Percentiles rank a stretch among this genome's conserved stretches.
Conservation (phyloP, 305 asterid species). For the Fraxinus platypoda region DNA sequence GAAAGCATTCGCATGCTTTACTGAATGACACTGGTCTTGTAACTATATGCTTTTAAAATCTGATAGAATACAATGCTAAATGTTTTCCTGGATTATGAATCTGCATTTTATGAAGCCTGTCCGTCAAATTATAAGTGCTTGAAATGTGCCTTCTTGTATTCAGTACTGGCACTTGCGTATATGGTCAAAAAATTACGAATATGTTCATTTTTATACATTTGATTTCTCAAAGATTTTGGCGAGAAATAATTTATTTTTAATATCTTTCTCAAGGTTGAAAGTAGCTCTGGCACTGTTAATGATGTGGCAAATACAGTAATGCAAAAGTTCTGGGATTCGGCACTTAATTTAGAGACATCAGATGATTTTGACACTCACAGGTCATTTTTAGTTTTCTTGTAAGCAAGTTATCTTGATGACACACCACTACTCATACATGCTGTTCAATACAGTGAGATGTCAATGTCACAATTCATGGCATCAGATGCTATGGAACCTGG, state of each 20-base stretch:
- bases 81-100: not conserved
- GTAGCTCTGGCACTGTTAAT: slow-evolving; percentile 65
- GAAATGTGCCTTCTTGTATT: not conserved
- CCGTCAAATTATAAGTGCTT: slow-evolving; percentile 3
- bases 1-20: not conserved
- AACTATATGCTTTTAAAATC: not conserved
- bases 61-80: not conserved
- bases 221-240: slow-evolving; percentile 5
- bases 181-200: slow-evolving; percentile 5
- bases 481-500: slow-evolving; percentile 63
- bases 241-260: slow-evolving; percentile 12
- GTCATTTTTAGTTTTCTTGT: slow-evolving; percentile 33
- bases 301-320: slow-evolving; percentile 76
- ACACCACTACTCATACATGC: slow-evolving; percentile 20
- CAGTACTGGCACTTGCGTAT: not conserved
- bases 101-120: not conserved
- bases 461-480: slow-evolving; percentile 62
- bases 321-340: slow-evolving; percentile 99
- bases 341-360: slow-evolving; percentile 74
- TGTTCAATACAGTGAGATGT: slow-evolving; percentile 65
- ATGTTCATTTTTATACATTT: slow-evolving; percentile 9
- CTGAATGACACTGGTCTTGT: not conserved
- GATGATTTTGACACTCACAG: slow-evolving; percentile 86
- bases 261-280: slow-evolving; percentile 65
- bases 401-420: not conserved